These are phyloP conservation scores for Gleditsia sinensis DNA, from an alignment of 306 rosid genomes.

Conservation along the genomic window DNA sequence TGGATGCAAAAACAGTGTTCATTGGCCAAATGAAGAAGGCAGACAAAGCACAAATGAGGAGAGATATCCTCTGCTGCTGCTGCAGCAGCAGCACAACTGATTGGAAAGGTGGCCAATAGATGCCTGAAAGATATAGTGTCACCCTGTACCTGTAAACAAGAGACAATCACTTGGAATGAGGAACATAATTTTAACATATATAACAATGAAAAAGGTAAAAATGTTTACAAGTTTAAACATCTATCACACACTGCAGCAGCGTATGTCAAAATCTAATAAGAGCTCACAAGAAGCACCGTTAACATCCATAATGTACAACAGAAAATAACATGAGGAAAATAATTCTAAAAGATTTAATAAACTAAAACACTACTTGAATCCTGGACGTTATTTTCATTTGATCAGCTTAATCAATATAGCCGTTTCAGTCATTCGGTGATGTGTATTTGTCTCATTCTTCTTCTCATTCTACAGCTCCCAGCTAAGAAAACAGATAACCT, in stretches of 20 bases:
- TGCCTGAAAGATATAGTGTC: background rate
- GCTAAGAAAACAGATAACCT: background rate
- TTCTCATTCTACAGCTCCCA: background rate
- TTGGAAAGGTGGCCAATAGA: background rate
- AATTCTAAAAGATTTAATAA: background rate
- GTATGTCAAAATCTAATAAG: background rate
- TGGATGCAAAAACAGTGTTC: background rate
- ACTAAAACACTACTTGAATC: background rate
- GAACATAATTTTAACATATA: too few species aligned
- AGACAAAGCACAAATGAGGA: conserved; percentile 2
- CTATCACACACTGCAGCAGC: background rate
- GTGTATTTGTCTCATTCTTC: background rate
- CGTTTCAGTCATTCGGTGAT: background rate
- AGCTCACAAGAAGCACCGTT: too few species aligned
- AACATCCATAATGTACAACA: background rate
- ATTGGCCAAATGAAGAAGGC: conserved; percentile 16
- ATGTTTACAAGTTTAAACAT: background rate
- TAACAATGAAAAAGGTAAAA: background rate
- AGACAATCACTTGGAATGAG: background rate
- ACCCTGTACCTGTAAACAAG: background rate
- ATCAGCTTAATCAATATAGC: background rate
- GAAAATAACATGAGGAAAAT: background rate
- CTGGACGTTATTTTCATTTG: background rate
- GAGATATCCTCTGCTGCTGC: background rate
- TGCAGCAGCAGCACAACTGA: background rate